Base-by-base conservation (phyloP, 257 asterid genomes). In the Gardenia jasminoides region DNA sequence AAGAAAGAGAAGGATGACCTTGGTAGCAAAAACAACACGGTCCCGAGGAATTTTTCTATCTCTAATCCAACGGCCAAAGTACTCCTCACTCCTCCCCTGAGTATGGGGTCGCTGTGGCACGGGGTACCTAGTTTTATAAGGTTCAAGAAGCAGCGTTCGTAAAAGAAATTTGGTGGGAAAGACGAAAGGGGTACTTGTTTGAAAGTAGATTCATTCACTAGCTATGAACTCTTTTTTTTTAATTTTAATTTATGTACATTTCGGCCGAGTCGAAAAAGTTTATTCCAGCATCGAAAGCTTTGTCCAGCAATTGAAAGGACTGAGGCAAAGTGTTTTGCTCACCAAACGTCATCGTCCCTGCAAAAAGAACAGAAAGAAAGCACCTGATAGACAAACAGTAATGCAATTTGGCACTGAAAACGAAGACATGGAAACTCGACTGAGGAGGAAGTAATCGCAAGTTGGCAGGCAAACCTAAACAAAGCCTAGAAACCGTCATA, bases 1-100 rank as follows among this genome's bases (percentile, higher is more conserved):
- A 6, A 30, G 26, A 26, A 56, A 7, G 11, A 72, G 31, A 17
- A 73, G 20, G 13, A 71, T 78, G 79, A 61, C 99, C 98, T 93
- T 95, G 7, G 98, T 91, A 28, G 98, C 97, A 22, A 93, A 68
- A 7, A 93, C 91, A 15, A 93, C 81, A 22, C 88, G 86, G 44
- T 89, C 85, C 24, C 98, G 92, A 5, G 92, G 90, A 78, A 94
- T 82, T 58, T 87, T 90, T 41, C 86, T 75, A 28, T 82, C 84
- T 79, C 80, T 80, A 56, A 85, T 76, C 90, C 90, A 87, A 69
- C 82, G 76, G 43, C 90, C 90, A 50, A 87, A 81, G 50, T 87
- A 94, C 86, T 86, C 98, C 93, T 94, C 97, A 68, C 96, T 94
- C 87, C 89, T 84, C 20, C 98, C 98, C 50, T 91, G 97, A 73